Evolutionary conservation across 345 rosid species (phyloP).

Genomic region (Anastatica hierochuntica): DNA sequence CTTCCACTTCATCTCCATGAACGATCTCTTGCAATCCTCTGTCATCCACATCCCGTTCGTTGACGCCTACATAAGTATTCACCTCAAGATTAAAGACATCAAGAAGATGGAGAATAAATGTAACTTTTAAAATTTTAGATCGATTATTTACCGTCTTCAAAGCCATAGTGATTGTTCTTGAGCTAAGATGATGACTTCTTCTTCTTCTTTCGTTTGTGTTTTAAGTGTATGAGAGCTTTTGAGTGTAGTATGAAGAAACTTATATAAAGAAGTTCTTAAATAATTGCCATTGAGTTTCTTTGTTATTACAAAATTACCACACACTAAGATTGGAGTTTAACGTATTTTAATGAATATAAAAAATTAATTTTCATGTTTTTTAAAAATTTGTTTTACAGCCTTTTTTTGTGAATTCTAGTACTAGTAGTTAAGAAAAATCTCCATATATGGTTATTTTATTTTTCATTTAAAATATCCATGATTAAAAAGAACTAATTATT

Average conservation of each 20-base stretch:
- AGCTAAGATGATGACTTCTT: not conserved
- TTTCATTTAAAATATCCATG: not conserved
- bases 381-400: not conserved
- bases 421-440: not conserved
- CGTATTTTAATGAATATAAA: slow-evolving; percentile 3
- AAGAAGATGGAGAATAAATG: too few relatives aligned
- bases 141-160: too few relatives aligned
- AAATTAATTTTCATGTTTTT: not conserved
- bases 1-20: slow-evolving; percentile 96
- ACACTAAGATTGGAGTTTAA: too few relatives aligned
- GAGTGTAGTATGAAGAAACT: slow-evolving; percentile 3
- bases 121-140: too few relatives aligned
- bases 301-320: slow-evolving; percentile 14
- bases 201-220: not conserved
- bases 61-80: too few relatives aligned
- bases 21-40: slow-evolving; percentile 84
- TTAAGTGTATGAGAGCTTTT: slow-evolving; percentile 3
- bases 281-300: not conserved
- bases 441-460: not conserved
- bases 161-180: slow-evolving; percentile 70
- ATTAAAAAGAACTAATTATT: not conserved
- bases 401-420: not conserved
- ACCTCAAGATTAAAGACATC: too few relatives aligned
- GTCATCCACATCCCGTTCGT: slow-evolving; percentile 82
- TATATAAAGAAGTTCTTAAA: slow-evolving; percentile 8